Evolutionary conservation across 805 yeast species (phyloP), one percentile per base, ranked within the genome.

Genomic region (Jamesozyma rosinii): DNA sequence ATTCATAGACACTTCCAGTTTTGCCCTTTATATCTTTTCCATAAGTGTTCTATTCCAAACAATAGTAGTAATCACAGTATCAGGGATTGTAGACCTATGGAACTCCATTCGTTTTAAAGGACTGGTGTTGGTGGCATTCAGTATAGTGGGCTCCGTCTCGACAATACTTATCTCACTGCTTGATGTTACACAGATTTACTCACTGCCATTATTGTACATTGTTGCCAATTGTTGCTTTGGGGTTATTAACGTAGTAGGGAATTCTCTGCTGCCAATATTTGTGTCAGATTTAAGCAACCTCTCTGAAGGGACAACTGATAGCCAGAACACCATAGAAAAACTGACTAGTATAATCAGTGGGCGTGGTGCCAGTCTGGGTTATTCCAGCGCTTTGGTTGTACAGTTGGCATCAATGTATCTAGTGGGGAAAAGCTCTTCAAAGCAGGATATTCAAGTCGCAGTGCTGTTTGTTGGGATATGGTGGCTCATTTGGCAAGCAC

Each of bases 181-280:
- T 13, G 45, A 48, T 20, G 38, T 55, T 10, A 41, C 55, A n/a
- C 65, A 62, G 30, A 57, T 55, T 30, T 63, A 63, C 37, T 38
- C 53, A 21, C 49, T 66, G 15, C 67, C 81, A 0, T 19, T 75
- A 0, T 59, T 79, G 14, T 81, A 84, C 14, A 70, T 82, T 5
- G 39, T 78, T 0, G 81, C 86, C 1, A 83, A 81, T 52, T 69
- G 81, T 14, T 74, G 83, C 19, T 83, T 76, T 60, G 94, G 94
- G 1, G 85, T 83, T 8, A 86, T 81, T 2, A 79, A 79, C 43
- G 90, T 83, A 10, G 81, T 88, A 50, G 89, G 88, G 5, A 84
- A 83, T 58, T 79, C 92, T 1, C 75, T 76, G 49, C 58, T 83
- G 35, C 88, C 92, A 0, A 68, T 75, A 1, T 60, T 83, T 31